Evolutionary conservation across 345 rosid species (phyloP), one percentile per base, ranked within the genome.

Genomic region (Adansonia digitata): DNA sequence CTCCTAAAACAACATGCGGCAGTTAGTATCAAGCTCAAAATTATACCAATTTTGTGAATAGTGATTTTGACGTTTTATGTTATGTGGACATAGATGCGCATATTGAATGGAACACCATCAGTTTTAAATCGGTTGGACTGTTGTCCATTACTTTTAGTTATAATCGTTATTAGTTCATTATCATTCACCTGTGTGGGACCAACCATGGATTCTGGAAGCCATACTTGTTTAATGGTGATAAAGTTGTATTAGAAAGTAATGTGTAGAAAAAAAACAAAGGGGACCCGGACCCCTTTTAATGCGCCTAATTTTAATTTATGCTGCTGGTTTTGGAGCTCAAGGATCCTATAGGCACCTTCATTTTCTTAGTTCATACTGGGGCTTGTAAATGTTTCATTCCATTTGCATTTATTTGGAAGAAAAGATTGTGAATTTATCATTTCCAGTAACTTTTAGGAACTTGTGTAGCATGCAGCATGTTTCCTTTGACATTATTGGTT

Each of bases 381-480:
- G 24, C 59, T 31, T 69, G 40, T 69, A 69, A 48, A 10, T 24
- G 29, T 63, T 63, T 62, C 76, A 29, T 78, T 5, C 2, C 71
- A 73, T 61, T 67, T 37, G 22, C 37, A 78, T 74, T 77, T 24
- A 8, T 71, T 49, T 49, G 75, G 40, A 45, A 24, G 48, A 67
- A 35, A 52, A 69, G 65, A 15, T 52, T 29, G 12, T 34, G 34
- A 42, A 69, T 76, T 59, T 55, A 26, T 51, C 40, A 29, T 53
- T 62, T 52, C 48, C 61, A 18, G 26, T 26, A 60, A 40, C 77
- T n/a, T 70, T 55, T 49, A 29, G 37, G 40, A 59, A 18, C 12
- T 51, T 55, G 17, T 56, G 64, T 11, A 22, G 31, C 62, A 9
- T 53, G 37, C 57, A 49, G 42, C 51, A 46, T 18, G 46, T 39